Evolutionary conservation across 106 monocot genomes (phyloP), one percentile per base, ranked within the genome.

Genomic region (Chionographis japonica): DNA sequence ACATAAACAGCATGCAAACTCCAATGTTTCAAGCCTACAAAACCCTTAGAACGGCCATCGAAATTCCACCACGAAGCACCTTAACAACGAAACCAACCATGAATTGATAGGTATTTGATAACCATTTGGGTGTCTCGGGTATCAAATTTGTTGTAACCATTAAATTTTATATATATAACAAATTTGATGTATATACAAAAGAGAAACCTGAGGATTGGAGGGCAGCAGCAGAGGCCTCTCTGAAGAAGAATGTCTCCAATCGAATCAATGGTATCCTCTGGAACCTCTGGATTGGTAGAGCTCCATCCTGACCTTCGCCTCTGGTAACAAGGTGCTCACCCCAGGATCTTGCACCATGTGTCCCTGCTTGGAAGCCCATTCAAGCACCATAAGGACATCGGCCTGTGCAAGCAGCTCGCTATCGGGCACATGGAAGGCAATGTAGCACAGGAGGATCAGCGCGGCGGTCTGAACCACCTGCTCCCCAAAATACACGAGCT

Each of bases 211-310:
- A 37, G 12, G 40, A 71, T 13, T 71, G 50, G 7, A 71, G 61
- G 61, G 49, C 20, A 50, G 58, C 37, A 50, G 18, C 2, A 10
- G 12, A n/a, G 16, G 43, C 58, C 69, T 69, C 42, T n/a, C 40
- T 61, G 17, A 62, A n/a, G 42, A 16, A 50, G 39, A 61, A 35
- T 72, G 36, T 17, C 61, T 39, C 17, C 13, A 4, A 11, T 14
- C 18, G 18, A 60, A 65, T 88, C 81, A 90, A 71, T 81, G 78
- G 62, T 88, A 95, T 35, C 70, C 78, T 67, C 81, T 83, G 1
- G 73, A 35, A 40, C 80, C 80, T 84, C 86, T 86, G 53, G 91
- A 88, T 69, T 91, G 91, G 68, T 87, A 97, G 60, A 98, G 92
- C 73, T 98, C 89, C 68, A 98, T 64, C 40, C 86, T 87, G 5